Percentiles rank a stretch among this genome's conserved stretches.
These are phyloP conservation scores for Diplotaxis tenuifolia DNA, from an alignment of 345 rosid genomes.

Conservation along the genomic window DNA sequence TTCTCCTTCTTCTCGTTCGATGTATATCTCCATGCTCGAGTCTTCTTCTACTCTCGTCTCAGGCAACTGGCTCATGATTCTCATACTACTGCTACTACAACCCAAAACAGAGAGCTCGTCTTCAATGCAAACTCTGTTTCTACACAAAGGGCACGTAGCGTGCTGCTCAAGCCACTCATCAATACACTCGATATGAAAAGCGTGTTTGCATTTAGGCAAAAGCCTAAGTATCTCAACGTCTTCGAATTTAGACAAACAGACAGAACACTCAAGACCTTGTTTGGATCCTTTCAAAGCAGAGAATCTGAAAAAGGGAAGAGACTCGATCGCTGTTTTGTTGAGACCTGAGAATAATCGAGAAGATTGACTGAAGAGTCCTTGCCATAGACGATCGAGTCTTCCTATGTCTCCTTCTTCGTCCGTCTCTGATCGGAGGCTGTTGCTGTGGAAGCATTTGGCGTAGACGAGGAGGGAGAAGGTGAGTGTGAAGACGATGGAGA, in stretches of 20 bases:
- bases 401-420: background rate
- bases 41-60: constrained; percentile 45
- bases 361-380: constrained; percentile 35
- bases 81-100: constrained; percentile 47
- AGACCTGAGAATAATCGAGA: constrained; percentile 76
- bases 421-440: constrained; percentile 29
- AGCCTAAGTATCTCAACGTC: constrained; percentile 74
- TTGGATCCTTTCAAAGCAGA: constrained; percentile 75
- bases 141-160: constrained; percentile 86
- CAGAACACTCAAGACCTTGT: constrained; percentile 82
- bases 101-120: constrained; percentile 56
- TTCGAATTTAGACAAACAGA: constrained; percentile 82
- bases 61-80: constrained; percentile 43
- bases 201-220: constrained; percentile 86
- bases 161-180: constrained; percentile 92
- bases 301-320: constrained; percentile 89
- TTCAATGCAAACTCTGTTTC: constrained; percentile 53
- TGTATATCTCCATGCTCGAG: constrained; percentile 52
- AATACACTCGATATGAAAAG: constrained; percentile 78
- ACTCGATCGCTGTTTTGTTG: constrained; percentile 64
- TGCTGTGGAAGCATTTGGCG: constrained; percentile 63
- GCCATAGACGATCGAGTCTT: constrained; percentile 29
- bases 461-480: constrained; percentile 64
- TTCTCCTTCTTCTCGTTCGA: constrained; percentile 63
- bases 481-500: constrained; percentile 56